phyloP scores from a whole-genome alignment of 371 early-diverging fungal species.

The Lichtheimia ornata region DNA sequence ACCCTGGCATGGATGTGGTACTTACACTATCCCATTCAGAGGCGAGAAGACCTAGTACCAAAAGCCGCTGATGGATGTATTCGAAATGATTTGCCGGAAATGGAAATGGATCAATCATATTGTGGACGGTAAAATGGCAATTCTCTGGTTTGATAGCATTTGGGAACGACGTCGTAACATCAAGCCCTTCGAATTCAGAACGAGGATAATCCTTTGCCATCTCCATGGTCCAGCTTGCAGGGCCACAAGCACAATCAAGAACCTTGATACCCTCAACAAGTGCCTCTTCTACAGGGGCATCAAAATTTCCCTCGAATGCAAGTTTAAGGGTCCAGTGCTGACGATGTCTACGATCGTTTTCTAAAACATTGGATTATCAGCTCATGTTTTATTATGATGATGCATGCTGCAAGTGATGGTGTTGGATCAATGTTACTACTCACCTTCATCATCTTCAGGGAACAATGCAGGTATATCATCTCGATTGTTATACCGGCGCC shows the following conservation, averaged over 20 bases:
- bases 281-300: constrained; percentile 12
- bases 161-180: constrained; percentile 14
- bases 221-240: constrained; percentile 18
- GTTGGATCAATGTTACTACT: not conserved
- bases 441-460: constrained; percentile 52
- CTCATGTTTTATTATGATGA: no score
- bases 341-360: constrained; percentile 4
- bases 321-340: constrained; percentile 6
- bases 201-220: constrained; percentile 24
- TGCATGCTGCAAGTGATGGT: not conserved
- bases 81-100: constrained; percentile 56
- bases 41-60: constrained; percentile 27
- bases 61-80: constrained; percentile 53
- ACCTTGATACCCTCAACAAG: constrained; percentile 21
- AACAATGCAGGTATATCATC: constrained; percentile 44
- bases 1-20: not conserved
- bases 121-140: constrained; percentile 51
- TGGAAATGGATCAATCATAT: constrained; percentile 54
- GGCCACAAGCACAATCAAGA: constrained; percentile 31
- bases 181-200: constrained; percentile 19
- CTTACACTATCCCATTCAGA: constrained; percentile 33
- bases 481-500: constrained; percentile 46
- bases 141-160: constrained; percentile 17
- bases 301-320: constrained; percentile 2
- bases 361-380: not conserved